Evolutionary conservation across 805 yeast genomes (phyloP), one percentile per base, ranked within the genome.

Genomic region (Metschnikowia continentalis): DNA sequence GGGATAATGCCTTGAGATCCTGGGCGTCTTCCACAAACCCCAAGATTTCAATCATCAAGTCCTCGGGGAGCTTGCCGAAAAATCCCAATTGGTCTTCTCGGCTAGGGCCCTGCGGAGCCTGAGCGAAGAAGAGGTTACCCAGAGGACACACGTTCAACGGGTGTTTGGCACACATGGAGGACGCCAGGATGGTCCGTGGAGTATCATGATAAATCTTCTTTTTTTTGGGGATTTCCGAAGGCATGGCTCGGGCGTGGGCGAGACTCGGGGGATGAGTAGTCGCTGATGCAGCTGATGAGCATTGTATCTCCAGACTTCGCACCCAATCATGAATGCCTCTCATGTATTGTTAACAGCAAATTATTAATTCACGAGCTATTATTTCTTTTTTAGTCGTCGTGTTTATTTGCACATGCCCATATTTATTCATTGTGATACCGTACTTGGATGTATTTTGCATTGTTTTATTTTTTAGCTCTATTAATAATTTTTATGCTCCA

Each of bases 51-150:
- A 83, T 62, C 1, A 90, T 56, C 10, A 86, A 53, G 32, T 87
- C 92, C 65, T 90, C 96, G 0, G 82, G 72, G 32, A 88, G 72
- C 0, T 50, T 49, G 0, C 75, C 62, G 20, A 89, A 71, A 5
- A 56, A 50, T 0, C 96, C 96, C 65, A 86, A 67, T 19, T 78
- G 77, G 19, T 64, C 50, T 6, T 53, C 52, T 37, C 61, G 56
- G 14, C 62, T 42, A 2, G 56, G 55, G 4, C 56, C 54, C 30
- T 56, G 49, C 8, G 46, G 19, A 20, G 38, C 35, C 35, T 46
- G 49, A 22, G 42, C 51, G 14, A 58, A 51, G 32, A 49, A 49
- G 35, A 47, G 45, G 38, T 58, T 58, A 3, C 61, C 61, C 44
- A 52, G 53, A 5, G 61, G 61, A 13, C 60, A 57, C 26, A 58